These are phyloP conservation scores for Hypoxylon perforatum DNA, from an alignment of 495 filamentous ascomycete species.

Conservation along the genomic window DNA sequence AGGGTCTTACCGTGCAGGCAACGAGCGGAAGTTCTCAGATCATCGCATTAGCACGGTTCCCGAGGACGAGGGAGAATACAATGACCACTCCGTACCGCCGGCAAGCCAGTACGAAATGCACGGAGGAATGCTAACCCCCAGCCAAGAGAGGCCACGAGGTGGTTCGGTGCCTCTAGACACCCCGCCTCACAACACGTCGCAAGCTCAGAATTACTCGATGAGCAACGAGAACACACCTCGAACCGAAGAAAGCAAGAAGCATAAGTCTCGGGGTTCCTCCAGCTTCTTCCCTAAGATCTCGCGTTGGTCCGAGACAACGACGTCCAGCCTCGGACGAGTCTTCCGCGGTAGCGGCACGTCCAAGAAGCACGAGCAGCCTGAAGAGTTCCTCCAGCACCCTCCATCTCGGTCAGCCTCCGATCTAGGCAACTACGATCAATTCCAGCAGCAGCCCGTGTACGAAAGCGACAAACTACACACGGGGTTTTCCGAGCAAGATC, in stretches of 20 bases:
- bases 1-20: slow-evolving; percentile 66
- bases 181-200: slow-evolving; percentile 68
- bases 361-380: slow-evolving; percentile 56
- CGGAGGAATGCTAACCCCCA: slow-evolving; percentile 62
- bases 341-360: slow-evolving; percentile 63
- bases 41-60: slow-evolving; percentile 89
- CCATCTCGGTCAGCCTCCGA: slow-evolving; percentile 79
- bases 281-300: slow-evolving; percentile 93
- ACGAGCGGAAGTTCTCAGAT: slow-evolving; percentile 73
- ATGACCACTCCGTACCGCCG: slow-evolving; percentile 61
- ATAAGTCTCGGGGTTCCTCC: slow-evolving; percentile 88
- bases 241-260: slow-evolving; percentile 83
- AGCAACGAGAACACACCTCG: slow-evolving; percentile 81
- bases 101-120: slow-evolving; percentile 59
- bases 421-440: slow-evolving; percentile 71
- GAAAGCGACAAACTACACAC: slow-evolving; percentile 79
- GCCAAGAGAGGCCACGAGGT: slow-evolving; percentile 60
- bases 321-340: slow-evolving; percentile 68
- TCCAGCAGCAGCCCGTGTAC: slow-evolving; percentile 71
- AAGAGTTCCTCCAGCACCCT: slow-evolving; percentile 51
- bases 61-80: slow-evolving; percentile 79
- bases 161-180: slow-evolving; percentile 76
- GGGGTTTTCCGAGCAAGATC: slow-evolving; percentile 66
- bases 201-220: slow-evolving; percentile 47
- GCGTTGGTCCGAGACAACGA: slow-evolving; percentile 95